Evolutionary conservation across 768 basidiomycete species (phyloP), one percentile per base, ranked within the genome.

Genomic region (Trametes cubensis): DNA sequence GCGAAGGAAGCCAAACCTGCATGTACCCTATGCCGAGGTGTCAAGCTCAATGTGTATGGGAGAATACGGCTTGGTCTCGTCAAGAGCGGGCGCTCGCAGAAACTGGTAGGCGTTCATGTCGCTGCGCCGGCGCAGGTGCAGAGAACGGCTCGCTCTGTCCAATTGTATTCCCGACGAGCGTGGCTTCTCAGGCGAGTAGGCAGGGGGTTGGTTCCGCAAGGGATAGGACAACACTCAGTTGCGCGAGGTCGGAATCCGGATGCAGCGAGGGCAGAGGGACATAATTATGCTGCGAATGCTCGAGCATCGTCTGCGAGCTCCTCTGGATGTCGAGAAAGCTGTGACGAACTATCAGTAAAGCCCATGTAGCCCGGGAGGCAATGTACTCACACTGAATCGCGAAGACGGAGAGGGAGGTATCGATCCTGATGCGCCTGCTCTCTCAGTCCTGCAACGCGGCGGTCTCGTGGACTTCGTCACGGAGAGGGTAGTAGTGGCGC

Each of bases 181-280:
- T 0, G 72, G 61, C 44, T 77, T 72, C 40, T 84, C 80, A 0
- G 80, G 74, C 0, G 85, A 81, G 17, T 78, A 69, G 1, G 80
- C 78, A 0, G 77, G 72, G 69, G 80, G 85, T 40, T 76, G 72
- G 13, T 77, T 69, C 14, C 86, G 80, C 15, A 77, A 74, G 40
- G 89, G 88, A 63, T 93, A 92, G 0, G 90, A 90, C 5, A 88
- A 88, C 0, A 88, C 78, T 17, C 91, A n/a, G n/a, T n/a, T 80
- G 26, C 89, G 91, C 26, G 83, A 80, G 0, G 86, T 90, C 14
- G 89, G 81, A 0, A 87, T 88, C 39, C 88, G 82, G 47, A 81
- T 70, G 18, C 87, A 85, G 53, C 79, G 85, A 23, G 0, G 91
- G 86, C 20, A 92, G 82, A 6, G 88, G 88, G 0, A 85, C 83